Evolutionary conservation across 2,329 filamentous ascomycete species (phyloP).

Genomic region (Apiospora rasikravindrae): DNA sequence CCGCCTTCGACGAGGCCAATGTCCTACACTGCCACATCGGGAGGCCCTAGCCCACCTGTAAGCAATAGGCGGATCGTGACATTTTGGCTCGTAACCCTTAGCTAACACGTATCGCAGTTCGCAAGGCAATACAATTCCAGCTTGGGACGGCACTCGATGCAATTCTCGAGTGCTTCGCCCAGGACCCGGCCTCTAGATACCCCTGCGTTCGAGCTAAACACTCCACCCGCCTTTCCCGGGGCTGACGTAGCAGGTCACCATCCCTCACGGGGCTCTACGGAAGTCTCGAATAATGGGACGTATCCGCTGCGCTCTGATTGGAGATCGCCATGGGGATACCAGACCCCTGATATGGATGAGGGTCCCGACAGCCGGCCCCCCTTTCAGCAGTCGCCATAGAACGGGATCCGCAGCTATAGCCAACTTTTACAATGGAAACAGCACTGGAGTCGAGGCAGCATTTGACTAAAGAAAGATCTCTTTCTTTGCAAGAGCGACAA

Average conservation of each 20-base stretch:
- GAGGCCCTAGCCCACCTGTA: constrained; percentile 11
- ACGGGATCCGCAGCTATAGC: not conserved
- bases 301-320: constrained; percentile 2
- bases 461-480: not conserved
- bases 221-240: not conserved
- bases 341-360: not conserved
- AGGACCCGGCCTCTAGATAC: not conserved
- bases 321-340: not conserved
- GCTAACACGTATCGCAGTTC: not conserved
- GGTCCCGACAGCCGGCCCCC: not conserved
- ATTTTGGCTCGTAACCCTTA: no score
- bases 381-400: constrained; percentile 11
- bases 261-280: not conserved
- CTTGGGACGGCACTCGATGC: not conserved
- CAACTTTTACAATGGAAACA: not conserved
- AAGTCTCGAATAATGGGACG: not conserved
- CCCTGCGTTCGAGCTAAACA: constrained; percentile 1
- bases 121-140: constrained; percentile 17
- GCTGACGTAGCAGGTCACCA: not conserved
- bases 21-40: constrained; percentile 22
- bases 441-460: not conserved
- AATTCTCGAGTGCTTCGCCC: not conserved
- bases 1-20: constrained; percentile 31
- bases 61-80: not conserved
- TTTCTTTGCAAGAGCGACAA: not conserved